Evolutionary conservation across 2,329 filamentous ascomycete genomes (phyloP).

Genomic region (Fusarium dimerum): DNA sequence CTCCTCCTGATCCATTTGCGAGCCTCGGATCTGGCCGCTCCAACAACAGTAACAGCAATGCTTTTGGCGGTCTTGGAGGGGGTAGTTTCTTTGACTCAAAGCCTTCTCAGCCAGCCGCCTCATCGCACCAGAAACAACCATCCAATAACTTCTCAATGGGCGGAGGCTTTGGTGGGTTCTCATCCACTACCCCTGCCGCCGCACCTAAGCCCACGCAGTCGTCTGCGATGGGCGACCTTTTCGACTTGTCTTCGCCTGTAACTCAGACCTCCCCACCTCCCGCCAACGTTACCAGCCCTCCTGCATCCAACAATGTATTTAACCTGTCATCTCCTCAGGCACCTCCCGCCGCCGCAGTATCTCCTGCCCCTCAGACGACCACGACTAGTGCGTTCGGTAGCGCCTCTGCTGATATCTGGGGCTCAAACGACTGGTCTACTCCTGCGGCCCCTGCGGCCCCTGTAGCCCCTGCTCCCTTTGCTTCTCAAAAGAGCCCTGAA

Average conservation of each 20-base stretch:
- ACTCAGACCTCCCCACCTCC: conserved; percentile 45
- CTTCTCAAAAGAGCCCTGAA: conserved; percentile 64
- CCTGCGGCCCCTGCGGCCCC: conserved; percentile 52
- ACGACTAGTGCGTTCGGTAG: conserved; percentile 40
- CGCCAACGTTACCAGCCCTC: conserved; percentile 41
- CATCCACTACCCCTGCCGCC: conserved; percentile 39
- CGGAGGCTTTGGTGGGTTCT: conserved; percentile 65
- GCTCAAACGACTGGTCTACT: conserved; percentile 79
- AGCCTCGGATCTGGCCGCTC: conserved; percentile 49
- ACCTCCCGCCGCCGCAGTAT: conserved; percentile 46
- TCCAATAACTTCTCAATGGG: conserved; percentile 65
- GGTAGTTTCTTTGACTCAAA: conserved; percentile 83
- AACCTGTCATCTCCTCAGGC: conserved; percentile 66
- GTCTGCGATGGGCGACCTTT: conserved; percentile 74
- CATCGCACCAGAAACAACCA: conserved; percentile 51
- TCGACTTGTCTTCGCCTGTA: conserved; percentile 68
- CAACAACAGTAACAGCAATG: conserved; percentile 36
- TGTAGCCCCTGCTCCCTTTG: conserved; percentile 39
- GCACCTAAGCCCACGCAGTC: conserved; percentile 47
- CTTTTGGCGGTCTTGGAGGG: conserved; percentile 61
- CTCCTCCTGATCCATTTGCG: conserved; percentile 58
- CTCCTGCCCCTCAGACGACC: conserved; percentile 36
- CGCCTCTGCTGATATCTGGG: conserved; percentile 75
- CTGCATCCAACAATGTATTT: conserved; percentile 62
- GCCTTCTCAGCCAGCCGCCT: conserved; percentile 57